These are phyloP conservation scores for Fraxinus velutina DNA, from an alignment of 305 asterid genomes.

Conservation along the genomic window DNA sequence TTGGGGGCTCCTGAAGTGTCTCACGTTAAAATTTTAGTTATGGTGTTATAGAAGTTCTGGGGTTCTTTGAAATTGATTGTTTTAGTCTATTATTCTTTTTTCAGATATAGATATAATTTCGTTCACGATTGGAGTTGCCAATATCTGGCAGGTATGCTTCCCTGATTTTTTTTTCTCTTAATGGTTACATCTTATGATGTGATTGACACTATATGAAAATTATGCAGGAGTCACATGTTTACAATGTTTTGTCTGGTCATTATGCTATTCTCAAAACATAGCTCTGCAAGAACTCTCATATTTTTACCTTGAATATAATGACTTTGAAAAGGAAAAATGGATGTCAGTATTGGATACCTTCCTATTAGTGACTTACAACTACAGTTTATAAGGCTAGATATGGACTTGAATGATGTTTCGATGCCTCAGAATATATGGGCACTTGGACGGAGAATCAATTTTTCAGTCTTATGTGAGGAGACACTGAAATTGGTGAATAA, in stretches of 20 bases:
- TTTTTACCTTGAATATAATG: not conserved
- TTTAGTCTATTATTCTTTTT: not conserved
- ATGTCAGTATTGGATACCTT: not conserved
- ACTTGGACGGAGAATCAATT: not conserved
- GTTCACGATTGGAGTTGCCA: not conserved
- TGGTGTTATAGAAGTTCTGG: not conserved
- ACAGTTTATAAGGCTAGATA: not conserved
- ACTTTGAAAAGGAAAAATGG: not conserved
- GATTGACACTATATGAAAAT: not conserved
- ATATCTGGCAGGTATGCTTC: not conserved
- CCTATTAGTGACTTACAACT: not conserved
- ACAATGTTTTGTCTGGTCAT: not conserved
- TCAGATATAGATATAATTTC: not conserved
- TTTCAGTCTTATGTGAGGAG: not conserved
- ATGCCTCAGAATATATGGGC: not conserved
- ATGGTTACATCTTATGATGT: not conserved
- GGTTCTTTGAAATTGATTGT: not conserved
- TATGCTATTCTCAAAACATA: not conserved
- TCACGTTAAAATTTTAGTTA: not conserved
- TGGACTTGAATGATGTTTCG: not conserved
- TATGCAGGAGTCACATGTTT: not conserved
- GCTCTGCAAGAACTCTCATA: not conserved
- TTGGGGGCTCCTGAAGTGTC: not conserved
- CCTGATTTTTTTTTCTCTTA: not conserved
- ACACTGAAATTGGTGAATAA: not conserved